Conservation (phyloP, 2,329 filamentous ascomycete genomes). For the Alternaria arborescens region DNA sequence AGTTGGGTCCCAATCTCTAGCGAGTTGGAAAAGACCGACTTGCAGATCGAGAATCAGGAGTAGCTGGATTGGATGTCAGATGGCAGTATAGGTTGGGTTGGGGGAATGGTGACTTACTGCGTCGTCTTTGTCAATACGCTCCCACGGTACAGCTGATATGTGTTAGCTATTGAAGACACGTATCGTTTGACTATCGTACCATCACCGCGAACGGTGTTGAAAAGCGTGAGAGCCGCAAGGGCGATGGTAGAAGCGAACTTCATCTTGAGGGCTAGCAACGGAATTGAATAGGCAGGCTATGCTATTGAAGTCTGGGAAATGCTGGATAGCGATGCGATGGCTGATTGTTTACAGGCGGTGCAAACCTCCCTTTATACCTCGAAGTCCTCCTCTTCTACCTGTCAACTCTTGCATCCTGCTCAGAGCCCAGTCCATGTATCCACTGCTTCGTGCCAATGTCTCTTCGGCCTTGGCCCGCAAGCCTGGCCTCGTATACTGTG, state of each 20-base stretch:
- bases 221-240: constrained; percentile 39
- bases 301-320: constrained; percentile 5
- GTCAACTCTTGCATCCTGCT: background rate
- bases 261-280: constrained; percentile 33
- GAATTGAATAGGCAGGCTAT: background rate
- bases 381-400: background rate
- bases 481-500: constrained; percentile 3
- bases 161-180: constrained; percentile 24
- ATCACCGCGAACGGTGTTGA: constrained; percentile 42
- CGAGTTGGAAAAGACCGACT: constrained; percentile 66
- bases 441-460: background rate
- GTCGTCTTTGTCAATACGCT: constrained; percentile 55
- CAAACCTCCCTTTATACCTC: constrained; percentile 37
- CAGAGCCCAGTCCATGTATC: constrained; percentile 1
- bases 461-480: constrained; percentile 6
- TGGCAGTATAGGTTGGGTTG: background rate
- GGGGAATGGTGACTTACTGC: constrained; percentile 31
- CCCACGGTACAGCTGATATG: constrained; percentile 48
- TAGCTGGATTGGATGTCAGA: constrained; percentile 46
- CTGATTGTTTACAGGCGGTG: constrained; percentile 14
- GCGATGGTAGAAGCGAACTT: constrained; percentile 41
- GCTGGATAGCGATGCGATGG: constrained; percentile 25
- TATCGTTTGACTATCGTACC: constrained; percentile 25
- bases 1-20: constrained; percentile 72
- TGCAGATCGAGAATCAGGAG: constrained; percentile 69